These are phyloP conservation scores for Phytophthora cactorum DNA, from an alignment of 352 stramenopile genomes.

Conservation along the genomic window DNA sequence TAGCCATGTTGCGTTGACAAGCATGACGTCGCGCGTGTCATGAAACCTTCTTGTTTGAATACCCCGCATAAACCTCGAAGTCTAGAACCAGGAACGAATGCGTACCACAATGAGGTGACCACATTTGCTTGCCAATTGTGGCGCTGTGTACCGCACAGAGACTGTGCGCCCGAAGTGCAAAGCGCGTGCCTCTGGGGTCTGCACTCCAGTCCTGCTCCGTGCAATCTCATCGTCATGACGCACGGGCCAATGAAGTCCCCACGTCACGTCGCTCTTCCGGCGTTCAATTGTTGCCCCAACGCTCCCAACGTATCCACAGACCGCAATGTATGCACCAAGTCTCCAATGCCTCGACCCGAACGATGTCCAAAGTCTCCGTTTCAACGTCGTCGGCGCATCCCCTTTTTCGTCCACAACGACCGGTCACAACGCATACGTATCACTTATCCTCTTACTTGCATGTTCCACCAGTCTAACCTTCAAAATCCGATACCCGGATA, in stretches of 20 bases:
- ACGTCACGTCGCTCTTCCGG: slow-evolving; percentile 15
- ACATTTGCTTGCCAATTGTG: too few species aligned
- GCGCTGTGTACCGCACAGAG: slow-evolving; percentile 32
- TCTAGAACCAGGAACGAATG: too few species aligned
- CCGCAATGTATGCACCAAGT: not conserved
- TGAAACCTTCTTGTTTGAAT: too few species aligned
- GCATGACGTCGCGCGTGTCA: too few species aligned
- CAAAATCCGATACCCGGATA: not conserved
- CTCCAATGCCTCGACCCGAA: too few species aligned
- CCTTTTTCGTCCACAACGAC: slow-evolving; percentile 23
- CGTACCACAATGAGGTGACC: too few species aligned
- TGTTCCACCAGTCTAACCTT: not conserved
- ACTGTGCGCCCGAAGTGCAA: slow-evolving; percentile 18
- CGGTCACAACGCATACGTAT: slow-evolving; percentile 1
- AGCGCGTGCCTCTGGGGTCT: slow-evolving; percentile 28
- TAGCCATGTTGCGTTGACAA: too few species aligned
- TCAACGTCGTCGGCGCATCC: slow-evolving; percentile 7
- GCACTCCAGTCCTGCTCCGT: slow-evolving; percentile 31
- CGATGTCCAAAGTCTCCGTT: not conserved
- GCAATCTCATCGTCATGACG: slow-evolving; percentile 26
- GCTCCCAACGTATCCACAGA: not conserved
- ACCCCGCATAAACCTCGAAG: too few species aligned
- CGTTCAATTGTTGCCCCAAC: slow-evolving; percentile 8
- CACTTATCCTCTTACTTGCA: slow-evolving; percentile 1
- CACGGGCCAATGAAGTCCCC: slow-evolving; percentile 6